These are phyloP conservation scores for Pilasporangium apinafurcum DNA, from an alignment of 352 stramenopile genomes.

Conservation along the genomic window DNA sequence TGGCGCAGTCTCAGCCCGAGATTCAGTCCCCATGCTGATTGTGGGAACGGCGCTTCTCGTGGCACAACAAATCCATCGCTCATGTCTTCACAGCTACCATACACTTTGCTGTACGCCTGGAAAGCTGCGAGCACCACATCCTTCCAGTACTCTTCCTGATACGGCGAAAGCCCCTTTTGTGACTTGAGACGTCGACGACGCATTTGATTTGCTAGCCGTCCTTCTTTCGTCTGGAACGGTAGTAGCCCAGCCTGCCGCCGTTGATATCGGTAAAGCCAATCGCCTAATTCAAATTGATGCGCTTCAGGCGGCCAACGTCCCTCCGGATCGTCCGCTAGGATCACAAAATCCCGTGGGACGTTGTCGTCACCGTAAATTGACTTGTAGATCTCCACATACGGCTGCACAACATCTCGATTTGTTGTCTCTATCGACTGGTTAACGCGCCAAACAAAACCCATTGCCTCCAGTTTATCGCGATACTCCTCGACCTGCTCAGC, in stretches of 20 bases:
- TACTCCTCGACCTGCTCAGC: conserved; percentile 78
- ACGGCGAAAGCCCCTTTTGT: conserved; percentile 16
- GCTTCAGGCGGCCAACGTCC: conserved; percentile 80
- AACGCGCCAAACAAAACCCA: conserved; percentile 92
- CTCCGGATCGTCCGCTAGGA: conserved; percentile 75
- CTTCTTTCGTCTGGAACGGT: conserved; percentile 32
- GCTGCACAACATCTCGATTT: conserved; percentile 48
- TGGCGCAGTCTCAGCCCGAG: conserved; percentile 61
- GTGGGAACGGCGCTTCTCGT: conserved; percentile 39
- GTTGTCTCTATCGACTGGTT: conserved; percentile 38
- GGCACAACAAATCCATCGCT: conserved; percentile 54
- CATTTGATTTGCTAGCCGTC: conserved; percentile 4
- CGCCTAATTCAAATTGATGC: conserved; percentile 82
- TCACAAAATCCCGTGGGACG: conserved; percentile 51
- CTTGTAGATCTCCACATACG: conserved; percentile 73
- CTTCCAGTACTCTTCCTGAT: conserved; percentile 68
- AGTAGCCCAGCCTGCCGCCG: conserved; percentile 26
- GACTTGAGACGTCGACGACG: conserved; percentile 9
- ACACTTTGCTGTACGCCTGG: conserved; percentile 31
- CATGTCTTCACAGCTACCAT: conserved; percentile 55
- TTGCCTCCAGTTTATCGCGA: conserved; percentile 66
- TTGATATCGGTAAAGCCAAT: conserved; percentile 72
- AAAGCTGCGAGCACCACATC: conserved; percentile 67
- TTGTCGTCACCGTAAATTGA: conserved; percentile 63
- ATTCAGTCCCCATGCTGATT: conserved; percentile 62